Base-by-base conservation (phyloP, 179 eudicot genomes). In the Spergularia azorica region DNA sequence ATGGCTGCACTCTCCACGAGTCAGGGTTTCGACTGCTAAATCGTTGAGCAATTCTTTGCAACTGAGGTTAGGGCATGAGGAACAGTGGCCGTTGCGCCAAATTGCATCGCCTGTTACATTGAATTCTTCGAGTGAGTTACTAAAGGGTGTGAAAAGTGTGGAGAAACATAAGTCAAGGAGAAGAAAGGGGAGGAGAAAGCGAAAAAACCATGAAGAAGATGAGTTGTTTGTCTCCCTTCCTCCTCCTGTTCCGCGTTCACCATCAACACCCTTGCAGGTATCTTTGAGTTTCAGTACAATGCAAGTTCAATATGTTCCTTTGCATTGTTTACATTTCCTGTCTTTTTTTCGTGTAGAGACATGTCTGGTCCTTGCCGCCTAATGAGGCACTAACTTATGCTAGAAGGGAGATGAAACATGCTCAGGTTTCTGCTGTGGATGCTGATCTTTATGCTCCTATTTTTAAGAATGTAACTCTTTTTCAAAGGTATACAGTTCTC, bases 361-460 rank as follows among this genome's bases (percentile, higher is more conserved):
- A 79, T 70, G 64, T 93, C 38, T 60, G 80, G 86, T 86, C 95
- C 64, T 83, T 95, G 79, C 71, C 88, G 20, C 92, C 95, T 54
- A 64, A 87, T 59, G 93, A 91, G 73, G 89, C 88, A 73, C 92
- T 95, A 76, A 69, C 80, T 62, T 95, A 91, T 79, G 98, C 95
- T 61, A 93, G 84, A 83, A 84, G 79, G 83, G 97, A 95, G 80
- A 76, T 95, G 76, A 87, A 79, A 66, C 78, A 84, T 66, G 81
- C 90, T 48, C 84, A 92, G 26, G 14, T 78, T 59, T 71, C 85
- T 71, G 55, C 71, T 4, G 78, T 88, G 77, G 96, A 90, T 80
- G 78, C 92, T 69, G 90, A 90, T 64, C 85, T 95, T 2, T 87
- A 93, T 79, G 92, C 93, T 12, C 98, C 98, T 39, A 83, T 95